Evolutionary conservation across 1,284 basidiomycete genomes (phyloP), one percentile per base, ranked within the genome.

Genomic region (Ceratobasidium papillatum): DNA sequence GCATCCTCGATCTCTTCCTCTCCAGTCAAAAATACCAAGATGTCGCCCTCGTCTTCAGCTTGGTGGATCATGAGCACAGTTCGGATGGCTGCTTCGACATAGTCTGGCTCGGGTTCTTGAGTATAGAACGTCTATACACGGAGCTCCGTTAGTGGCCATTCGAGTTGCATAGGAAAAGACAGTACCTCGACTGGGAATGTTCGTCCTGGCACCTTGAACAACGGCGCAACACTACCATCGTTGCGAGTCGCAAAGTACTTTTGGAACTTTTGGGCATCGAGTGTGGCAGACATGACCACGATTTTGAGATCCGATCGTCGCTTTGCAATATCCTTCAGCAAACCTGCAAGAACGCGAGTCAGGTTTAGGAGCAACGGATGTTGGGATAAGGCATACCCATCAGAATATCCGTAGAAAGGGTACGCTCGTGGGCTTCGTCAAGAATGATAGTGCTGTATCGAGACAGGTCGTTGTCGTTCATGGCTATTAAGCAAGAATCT

Each of bases 1-100:
- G 96, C 92, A 78, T 98, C 96, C 80, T 99, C 97, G 78, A 99
- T 99, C 84, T 99, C 98, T 80, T 99, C 97, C 81, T 99, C 96
- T 82, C 97, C 97, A 0, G 98, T 99, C 77, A 99, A 84, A 89
- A 99, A 99, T 3, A 99, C 84, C 0, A 99, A 85, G 47, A 99
- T 89, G 80, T 99, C 97, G 1, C 97, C 97, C 0, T 91, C 91
- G 3, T 95, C 94, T 82, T 99, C 97, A 0, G 94, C 95, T 77
- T 97, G 91, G 81, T 99, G 97, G 61, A 99, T 99, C 93, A 97
- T 98, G 73, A 99, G 86, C 34, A 98, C 96, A 0, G 97, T 98
- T 38, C 96, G 90, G 77, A 99, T 97, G 0, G 98, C 96, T 0
- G 97, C 96, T 81, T 99, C 97, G 45, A 99, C 92, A 79, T 99